phyloP scores from a whole-genome alignment of 2,329 filamentous ascomycete species.

The Fusarium nelsonii region DNA sequence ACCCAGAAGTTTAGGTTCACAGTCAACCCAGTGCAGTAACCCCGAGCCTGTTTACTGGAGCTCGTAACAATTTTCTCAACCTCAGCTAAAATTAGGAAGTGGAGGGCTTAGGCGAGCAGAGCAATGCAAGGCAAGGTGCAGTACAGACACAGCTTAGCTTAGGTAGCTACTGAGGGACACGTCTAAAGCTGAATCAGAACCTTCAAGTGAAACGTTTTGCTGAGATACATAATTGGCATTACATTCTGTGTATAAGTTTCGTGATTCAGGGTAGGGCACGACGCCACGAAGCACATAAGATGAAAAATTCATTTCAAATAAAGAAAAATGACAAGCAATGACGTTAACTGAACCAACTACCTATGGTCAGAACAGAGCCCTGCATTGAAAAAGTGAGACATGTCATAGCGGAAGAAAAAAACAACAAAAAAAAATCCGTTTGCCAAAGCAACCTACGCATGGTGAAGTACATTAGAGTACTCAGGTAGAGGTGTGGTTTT shows the following conservation, averaged over 20 bases:
- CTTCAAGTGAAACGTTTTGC: not conserved
- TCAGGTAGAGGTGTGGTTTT: constrained; percentile 4
- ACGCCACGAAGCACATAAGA: constrained; percentile 33
- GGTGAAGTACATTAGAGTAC: not conserved
- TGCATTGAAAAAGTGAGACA: constrained; percentile 33
- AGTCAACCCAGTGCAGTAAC: constrained; percentile 10
- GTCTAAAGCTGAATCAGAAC: not conserved
- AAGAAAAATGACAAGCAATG: constrained; percentile 7
- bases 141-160: not conserved
- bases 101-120: not conserved
- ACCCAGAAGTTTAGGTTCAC: constrained; percentile 36
- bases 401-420: constrained; percentile 11
- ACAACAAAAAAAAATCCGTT: constrained; percentile 12
- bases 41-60: constrained; percentile 24
- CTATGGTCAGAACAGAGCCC: constrained; percentile 10
- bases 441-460: constrained; percentile 22
- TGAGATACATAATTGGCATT: not conserved
- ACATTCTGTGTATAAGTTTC: constrained; percentile 14
- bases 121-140: not conserved
- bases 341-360: constrained; percentile 5
- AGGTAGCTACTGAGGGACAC: not conserved
- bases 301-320: constrained; percentile 5
- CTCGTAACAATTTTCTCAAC: constrained; percentile 19
- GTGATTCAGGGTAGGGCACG: constrained; percentile 33
- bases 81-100: constrained; percentile 16